Percentiles rank a stretch among this genome's conserved stretches.
These are phyloP conservation scores for Corylus avellana DNA, from an alignment of 306 rosid species.

Conservation along the genomic window DNA sequence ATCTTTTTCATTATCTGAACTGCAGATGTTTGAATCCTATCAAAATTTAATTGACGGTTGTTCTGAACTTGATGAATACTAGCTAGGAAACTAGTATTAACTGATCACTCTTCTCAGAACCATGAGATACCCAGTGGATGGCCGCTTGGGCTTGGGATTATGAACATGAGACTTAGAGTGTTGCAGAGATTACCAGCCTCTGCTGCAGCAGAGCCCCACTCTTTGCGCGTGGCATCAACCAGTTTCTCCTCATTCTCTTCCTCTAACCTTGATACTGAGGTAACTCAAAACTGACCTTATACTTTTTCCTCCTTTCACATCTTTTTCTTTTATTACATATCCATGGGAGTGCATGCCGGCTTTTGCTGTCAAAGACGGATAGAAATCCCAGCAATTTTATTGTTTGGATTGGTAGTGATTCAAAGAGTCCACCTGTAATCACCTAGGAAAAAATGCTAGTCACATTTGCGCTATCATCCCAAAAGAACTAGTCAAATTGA, in stretches of 20 bases:
- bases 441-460: too few relatives aligned
- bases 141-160: conserved; percentile 80
- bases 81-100: conserved; percentile 1
- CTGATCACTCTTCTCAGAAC: conserved; percentile 39
- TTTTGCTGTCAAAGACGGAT: too few relatives aligned
- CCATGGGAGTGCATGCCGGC: too few relatives aligned
- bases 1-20: background rate
- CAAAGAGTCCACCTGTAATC: too few relatives aligned
- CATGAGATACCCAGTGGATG: conserved; percentile 60
- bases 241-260: conserved; percentile 84
- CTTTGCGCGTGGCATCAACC: conserved; percentile 45
- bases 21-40: background rate
- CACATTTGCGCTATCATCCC: too few relatives aligned
- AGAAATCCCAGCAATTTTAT: too few relatives aligned
- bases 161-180: conserved; percentile 54
- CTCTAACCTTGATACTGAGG: conserved; percentile 88
- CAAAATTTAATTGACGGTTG: background rate
- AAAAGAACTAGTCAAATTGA: too few relatives aligned
- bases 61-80: conserved; percentile 4
- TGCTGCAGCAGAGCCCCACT: conserved; percentile 32
- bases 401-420: too few relatives aligned
- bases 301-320: conserved; percentile 14
- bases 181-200: conserved; percentile 43
- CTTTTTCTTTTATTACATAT: too few relatives aligned
- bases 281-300: conserved; percentile 22